A percentile compares a stretch with the other conserved stretches of the same genome.
phyloP scores from a whole-genome alignment of 2,329 filamentous ascomycete species.

The Emericellopsis cladophorae region DNA sequence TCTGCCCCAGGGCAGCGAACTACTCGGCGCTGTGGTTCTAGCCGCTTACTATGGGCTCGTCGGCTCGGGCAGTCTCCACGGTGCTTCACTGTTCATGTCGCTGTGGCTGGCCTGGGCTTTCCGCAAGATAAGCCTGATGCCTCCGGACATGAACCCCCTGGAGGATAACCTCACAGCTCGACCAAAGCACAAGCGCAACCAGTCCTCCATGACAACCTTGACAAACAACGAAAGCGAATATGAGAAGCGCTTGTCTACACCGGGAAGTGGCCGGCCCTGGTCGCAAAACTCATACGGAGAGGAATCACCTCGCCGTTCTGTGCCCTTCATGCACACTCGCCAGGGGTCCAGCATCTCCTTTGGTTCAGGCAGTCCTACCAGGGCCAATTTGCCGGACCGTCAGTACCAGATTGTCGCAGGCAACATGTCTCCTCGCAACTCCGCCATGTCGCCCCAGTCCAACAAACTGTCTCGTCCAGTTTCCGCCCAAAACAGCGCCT shows the following conservation, averaged over 20 bases:
- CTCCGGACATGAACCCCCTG: conserved; percentile 90
- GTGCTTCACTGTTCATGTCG: conserved; percentile 57
- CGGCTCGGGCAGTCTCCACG: conserved; percentile 52
- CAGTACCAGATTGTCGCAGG: conserved; percentile 36
- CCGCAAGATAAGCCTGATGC: conserved; percentile 67
- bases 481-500: conserved; percentile 27
- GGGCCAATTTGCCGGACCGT: conserved; percentile 41
- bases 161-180: conserved; percentile 74
- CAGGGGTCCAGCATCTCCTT: conserved; percentile 46
- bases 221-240: conserved; percentile 21
- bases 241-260: conserved; percentile 48
- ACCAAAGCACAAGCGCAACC: conserved; percentile 60
- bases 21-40: conserved; percentile 48
- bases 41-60: conserved; percentile 58
- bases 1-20: conserved; percentile 37
- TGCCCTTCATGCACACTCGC: conserved; percentile 75
- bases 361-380: conserved; percentile 27
- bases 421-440: conserved; percentile 27
- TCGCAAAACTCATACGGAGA: conserved; percentile 32
- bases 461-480: conserved; percentile 31
- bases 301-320: conserved; percentile 34
- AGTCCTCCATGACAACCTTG: conserved; percentile 38
- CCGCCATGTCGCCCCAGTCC: conserved; percentile 27
- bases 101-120: conserved; percentile 69
- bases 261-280: conserved; percentile 25